Base-by-base conservation (phyloP, 805 yeast species). In the Kazachstania kunashirensis region DNA sequence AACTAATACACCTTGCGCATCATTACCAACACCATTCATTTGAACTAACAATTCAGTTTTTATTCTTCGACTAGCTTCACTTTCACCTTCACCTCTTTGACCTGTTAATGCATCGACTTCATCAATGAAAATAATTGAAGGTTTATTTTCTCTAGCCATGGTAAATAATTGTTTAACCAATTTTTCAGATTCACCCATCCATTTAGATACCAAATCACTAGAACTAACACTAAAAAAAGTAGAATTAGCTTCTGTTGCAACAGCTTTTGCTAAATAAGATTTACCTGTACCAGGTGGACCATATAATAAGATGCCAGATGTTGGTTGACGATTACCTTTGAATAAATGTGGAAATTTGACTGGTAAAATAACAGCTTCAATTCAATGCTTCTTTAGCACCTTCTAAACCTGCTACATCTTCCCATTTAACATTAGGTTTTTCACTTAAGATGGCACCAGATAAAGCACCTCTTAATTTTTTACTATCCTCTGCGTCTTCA, bases 181-280 rank as follows among this genome's bases (percentile, higher is more conserved):
- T 61, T 97, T 77, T 61, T 92, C 98, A 18, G 94, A 79, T 60
- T 92, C 98, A 50, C 98, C 98, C 96, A 89, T 89, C 98, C 98
- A 92, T 61, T 92, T 92, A 47, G 94, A 81, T 3, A 92, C 97
- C 50, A 92, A 71, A 60, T 92, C 98, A 11, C 95, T 83, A 0
- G 96, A 85, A n/a, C 94, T 81, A 1, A 92, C 95, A 2, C 95
- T 83, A 62, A 92, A 92, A 51, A 92, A 92, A 0, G 98, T 92
- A 0, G 96, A 84, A 57, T 89, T 86, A 34, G 97, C 96, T 53
- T 92, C 98, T 0, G 98, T 92, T 18, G 98, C 98, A 7, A 92
- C 97, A 0, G 98, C 98, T 57, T 92, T 92, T 9, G 98, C 98
- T 41, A 92, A 66, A 54, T 79, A 92, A 2, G 97, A 89, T 55